Evolutionary conservation across 176 grass and related monocot genomes (phyloP).

Genomic region (Oryza australiensis): DNA sequence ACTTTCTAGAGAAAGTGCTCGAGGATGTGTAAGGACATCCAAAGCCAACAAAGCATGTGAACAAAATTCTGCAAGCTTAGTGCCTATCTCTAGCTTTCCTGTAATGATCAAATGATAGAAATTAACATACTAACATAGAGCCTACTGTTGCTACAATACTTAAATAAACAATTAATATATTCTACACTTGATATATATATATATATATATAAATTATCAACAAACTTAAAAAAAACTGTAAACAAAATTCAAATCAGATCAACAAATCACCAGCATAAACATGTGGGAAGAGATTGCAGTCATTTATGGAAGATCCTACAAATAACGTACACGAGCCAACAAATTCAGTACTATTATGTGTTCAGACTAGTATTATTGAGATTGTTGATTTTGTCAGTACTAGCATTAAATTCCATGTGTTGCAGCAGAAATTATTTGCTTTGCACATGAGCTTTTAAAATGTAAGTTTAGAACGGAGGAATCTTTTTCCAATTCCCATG

Average conservation of each 20-base stretch:
- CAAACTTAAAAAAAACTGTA: background rate
- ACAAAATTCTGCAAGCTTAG: conserved; percentile 63
- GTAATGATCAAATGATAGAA: conserved; percentile 39
- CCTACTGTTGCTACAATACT: background rate
- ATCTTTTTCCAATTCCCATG: too few relatives aligned
- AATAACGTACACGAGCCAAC: background rate
- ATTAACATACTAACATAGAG: background rate
- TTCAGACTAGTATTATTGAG: background rate
- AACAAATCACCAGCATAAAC: background rate
- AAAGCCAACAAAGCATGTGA: conserved; percentile 60
- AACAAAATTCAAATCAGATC: background rate
- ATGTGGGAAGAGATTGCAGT: background rate
- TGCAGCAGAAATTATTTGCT: background rate
- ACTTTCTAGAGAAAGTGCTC: conserved; percentile 56
- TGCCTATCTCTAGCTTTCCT: conserved; percentile 81
- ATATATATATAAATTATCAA: background rate
- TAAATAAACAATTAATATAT: background rate
- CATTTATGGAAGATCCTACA: background rate
- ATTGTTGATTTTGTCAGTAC: background rate
- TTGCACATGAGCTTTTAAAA: too few relatives aligned
- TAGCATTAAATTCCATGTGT: background rate
- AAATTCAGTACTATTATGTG: background rate
- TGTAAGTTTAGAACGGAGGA: too few relatives aligned
- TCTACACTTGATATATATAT: background rate
- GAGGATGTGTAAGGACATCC: conserved; percentile 88